Conservation (phyloP, 1,139 yeast genomes). For the Meyerozyma carpophila region DNA sequence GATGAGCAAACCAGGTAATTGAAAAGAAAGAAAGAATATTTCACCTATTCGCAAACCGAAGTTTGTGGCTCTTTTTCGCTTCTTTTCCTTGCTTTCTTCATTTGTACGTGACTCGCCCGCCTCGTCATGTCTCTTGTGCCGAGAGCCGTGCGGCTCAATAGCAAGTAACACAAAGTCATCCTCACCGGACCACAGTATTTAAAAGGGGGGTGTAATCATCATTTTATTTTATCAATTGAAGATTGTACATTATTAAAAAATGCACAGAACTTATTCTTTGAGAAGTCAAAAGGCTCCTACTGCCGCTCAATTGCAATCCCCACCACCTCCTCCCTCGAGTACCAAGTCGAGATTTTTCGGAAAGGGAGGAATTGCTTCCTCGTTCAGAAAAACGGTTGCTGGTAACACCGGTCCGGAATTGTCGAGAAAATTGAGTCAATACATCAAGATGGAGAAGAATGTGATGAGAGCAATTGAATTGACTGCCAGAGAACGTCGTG, state of each 20-base stretch:
- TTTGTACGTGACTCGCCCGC: background rate
- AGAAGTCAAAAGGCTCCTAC: constrained; percentile 96
- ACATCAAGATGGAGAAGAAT: constrained; percentile 94
- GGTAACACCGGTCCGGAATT: constrained; percentile 95
- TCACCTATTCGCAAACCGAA: background rate
- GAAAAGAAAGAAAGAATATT: too few species aligned
- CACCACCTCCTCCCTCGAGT: constrained; percentile 93
- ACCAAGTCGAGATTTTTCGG: constrained; percentile 88
- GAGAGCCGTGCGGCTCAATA: background rate
- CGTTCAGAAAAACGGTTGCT: constrained; percentile 82
- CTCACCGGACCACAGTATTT: background rate
- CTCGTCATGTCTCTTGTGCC: background rate
- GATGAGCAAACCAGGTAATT: too few species aligned
- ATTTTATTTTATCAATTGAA: background rate
- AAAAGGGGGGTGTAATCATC: background rate
- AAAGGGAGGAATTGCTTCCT: constrained; percentile 74
- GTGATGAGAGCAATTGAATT: constrained; percentile 91
- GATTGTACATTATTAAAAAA: constrained; percentile 20
- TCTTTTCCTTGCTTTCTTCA: background rate
- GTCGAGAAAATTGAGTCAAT: constrained; percentile 81
- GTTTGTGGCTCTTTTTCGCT: background rate
- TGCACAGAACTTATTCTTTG: constrained; percentile 98
- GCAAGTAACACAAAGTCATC: constrained; percentile 2
- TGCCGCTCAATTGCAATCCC: constrained; percentile 88
- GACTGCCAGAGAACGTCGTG: constrained; percentile 92